These are phyloP conservation scores for Lomentospora prolificans DNA, from an alignment of 2,329 filamentous ascomycete species.

Conservation along the genomic window DNA sequence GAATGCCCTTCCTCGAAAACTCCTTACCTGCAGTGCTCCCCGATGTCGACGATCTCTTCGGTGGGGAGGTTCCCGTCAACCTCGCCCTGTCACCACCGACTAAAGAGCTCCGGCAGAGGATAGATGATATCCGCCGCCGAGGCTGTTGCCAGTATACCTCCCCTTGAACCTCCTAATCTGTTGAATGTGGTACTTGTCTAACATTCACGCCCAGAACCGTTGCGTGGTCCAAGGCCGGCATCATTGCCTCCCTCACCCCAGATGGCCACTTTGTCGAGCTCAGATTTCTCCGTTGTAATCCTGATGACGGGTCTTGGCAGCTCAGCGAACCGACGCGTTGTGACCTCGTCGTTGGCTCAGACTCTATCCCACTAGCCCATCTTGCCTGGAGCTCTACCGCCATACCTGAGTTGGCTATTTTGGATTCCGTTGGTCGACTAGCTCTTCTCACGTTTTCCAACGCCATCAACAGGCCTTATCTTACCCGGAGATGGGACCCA, in stretches of 20 bases:
- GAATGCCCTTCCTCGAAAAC: constrained; percentile 33
- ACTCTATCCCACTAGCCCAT: constrained; percentile 63
- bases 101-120: constrained; percentile 59
- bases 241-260: constrained; percentile 68
- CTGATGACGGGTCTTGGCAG: constrained; percentile 62
- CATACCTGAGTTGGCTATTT: constrained; percentile 70
- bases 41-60: constrained; percentile 67
- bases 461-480: constrained; percentile 61
- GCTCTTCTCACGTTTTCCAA: constrained; percentile 63
- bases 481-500: constrained; percentile 50
- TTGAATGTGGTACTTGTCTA: not conserved
- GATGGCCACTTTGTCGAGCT: constrained; percentile 64
- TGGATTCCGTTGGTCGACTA: constrained; percentile 71
- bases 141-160: constrained; percentile 70
- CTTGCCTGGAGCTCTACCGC: constrained; percentile 67
- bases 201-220: constrained; percentile 47
- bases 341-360: constrained; percentile 49
- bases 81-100: constrained; percentile 31
- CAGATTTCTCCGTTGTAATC: constrained; percentile 59
- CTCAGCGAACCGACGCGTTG: constrained; percentile 63
- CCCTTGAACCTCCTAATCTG: not conserved
- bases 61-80: constrained; percentile 38
- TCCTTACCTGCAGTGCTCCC: constrained; percentile 42
- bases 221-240: constrained; percentile 80
- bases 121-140: constrained; percentile 65